Percentiles rank a stretch among this genome's conserved stretches.
Conservation (phyloP, 164 flowering plant species). For the Stephania cephalantha region DNA sequence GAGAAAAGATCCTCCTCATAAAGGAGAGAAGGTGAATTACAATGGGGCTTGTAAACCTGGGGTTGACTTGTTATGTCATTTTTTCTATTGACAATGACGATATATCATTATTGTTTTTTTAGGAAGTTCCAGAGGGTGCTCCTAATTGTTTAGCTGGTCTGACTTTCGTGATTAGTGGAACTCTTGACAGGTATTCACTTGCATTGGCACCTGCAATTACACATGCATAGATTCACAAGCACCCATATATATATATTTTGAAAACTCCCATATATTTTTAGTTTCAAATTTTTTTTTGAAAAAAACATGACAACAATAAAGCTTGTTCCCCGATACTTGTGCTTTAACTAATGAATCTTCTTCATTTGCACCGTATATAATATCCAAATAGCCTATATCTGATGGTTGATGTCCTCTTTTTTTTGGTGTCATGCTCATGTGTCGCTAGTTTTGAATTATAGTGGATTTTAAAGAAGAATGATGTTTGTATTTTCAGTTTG, state of each 20-base stretch:
- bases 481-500: slow-evolving; percentile 48
- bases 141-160: slow-evolving; percentile 76
- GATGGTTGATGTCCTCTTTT: not conserved
- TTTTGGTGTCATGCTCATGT: not conserved
- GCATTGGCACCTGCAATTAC: not conserved
- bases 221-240: too few relatives aligned
- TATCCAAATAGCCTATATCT: too few relatives aligned
- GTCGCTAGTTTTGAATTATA: not conserved
- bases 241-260: too few relatives aligned
- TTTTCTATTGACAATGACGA: slow-evolving; percentile 1
- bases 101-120: slow-evolving; percentile 18
- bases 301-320: not conserved
- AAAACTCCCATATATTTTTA: too few relatives aligned
- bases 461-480: not conserved
- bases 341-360: not conserved
- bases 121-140: slow-evolving; percentile 97
- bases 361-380: not conserved
- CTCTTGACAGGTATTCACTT: slow-evolving; percentile 81
- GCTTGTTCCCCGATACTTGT: too few relatives aligned
- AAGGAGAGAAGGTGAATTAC: slow-evolving; percentile 77
- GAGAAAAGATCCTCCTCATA: slow-evolving; percentile 96
- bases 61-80: not conserved
- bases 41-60: not conserved
- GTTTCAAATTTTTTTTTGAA: too few relatives aligned
- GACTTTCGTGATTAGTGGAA: slow-evolving; percentile 97